A percentile compares a stretch with the other conserved stretches of the same genome.
These are phyloP conservation scores for Salix viminalis DNA, from an alignment of 345 rosid species.

Conservation along the genomic window DNA sequence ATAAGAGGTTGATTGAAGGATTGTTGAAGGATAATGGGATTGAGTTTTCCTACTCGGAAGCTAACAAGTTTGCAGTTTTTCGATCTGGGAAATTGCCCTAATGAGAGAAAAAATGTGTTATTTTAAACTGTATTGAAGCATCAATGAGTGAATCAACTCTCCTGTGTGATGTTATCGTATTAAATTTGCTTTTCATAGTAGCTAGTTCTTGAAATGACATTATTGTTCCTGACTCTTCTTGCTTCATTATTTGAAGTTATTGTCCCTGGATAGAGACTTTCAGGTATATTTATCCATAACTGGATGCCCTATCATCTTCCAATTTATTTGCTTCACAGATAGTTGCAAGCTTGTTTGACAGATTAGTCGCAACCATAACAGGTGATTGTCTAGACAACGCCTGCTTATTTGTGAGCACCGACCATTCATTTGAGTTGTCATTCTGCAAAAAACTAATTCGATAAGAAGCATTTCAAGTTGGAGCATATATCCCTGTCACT, in stretches of 20 bases:
- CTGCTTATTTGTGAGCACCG: not conserved
- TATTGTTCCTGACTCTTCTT: not conserved
- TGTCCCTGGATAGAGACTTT: not conserved
- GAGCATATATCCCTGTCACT: not conserved
- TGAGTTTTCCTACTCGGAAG: conserved; percentile 17
- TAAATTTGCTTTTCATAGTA: not conserved
- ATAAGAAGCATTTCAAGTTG: not conserved
- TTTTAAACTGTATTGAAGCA: not conserved
- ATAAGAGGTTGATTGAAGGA: conserved; percentile 20
- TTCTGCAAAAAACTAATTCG: not conserved
- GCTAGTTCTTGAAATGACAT: not conserved
- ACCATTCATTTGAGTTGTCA: not conserved
- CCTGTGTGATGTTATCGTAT: not conserved
- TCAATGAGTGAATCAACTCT: not conserved
- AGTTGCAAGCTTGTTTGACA: not conserved
- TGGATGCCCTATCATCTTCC: not conserved
- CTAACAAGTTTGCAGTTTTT: conserved; percentile 21
- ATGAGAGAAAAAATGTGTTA: not conserved
- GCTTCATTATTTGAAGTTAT: not conserved
- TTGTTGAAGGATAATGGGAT: conserved; percentile 24
- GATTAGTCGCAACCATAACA: not conserved
- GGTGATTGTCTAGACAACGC: not conserved
- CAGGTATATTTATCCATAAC: not conserved
- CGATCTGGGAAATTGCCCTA: conserved; percentile 23
- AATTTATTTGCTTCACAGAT: not conserved